Evolutionary conservation across 116 monocot genomes (phyloP).

Genomic region (Thalassia testudinum): DNA sequence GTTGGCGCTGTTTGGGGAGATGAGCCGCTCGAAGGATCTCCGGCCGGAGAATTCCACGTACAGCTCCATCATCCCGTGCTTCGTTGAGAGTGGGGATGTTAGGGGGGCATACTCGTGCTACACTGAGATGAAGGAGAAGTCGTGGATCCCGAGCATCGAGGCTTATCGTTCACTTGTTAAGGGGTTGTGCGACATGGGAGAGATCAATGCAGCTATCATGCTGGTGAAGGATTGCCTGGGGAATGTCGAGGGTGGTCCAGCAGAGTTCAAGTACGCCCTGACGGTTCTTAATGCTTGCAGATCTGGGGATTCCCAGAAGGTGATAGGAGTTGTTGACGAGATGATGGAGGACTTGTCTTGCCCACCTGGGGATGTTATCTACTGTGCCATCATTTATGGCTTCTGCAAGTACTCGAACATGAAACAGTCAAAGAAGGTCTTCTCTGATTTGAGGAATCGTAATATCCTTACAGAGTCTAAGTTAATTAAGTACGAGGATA

Average conservation of each 20-base stretch:
- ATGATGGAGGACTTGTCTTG: slow-evolving; percentile 61
- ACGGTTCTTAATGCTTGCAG: slow-evolving; percentile 49
- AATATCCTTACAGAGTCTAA: slow-evolving; percentile 42
- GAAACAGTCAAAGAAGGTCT: slow-evolving; percentile 60
- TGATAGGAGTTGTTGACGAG: slow-evolving; percentile 57
- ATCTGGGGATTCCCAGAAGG: slow-evolving; percentile 42
- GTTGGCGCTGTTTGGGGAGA: slow-evolving; percentile 46
- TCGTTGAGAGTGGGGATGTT: slow-evolving; percentile 43
- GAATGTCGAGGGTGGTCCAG: slow-evolving; percentile 58
- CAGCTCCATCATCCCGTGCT: slow-evolving; percentile 58
- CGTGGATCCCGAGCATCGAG: slow-evolving; percentile 35
- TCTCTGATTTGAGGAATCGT: slow-evolving; percentile 38
- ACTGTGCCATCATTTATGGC: slow-evolving; percentile 72
- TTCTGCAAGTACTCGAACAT: slow-evolving; percentile 68
- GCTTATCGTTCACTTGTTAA: slow-evolving; percentile 71
- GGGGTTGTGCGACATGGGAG: slow-evolving; percentile 50
- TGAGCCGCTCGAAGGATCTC: slow-evolving; percentile 24
- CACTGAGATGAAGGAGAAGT: slow-evolving; percentile 47
- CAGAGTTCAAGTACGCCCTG: slow-evolving; percentile 84
- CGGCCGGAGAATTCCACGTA: slow-evolving; percentile 51
- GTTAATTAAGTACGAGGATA: slow-evolving; percentile 54
- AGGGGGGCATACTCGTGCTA: slow-evolving; percentile 62
- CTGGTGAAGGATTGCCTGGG: slow-evolving; percentile 84
- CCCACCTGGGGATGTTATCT: slow-evolving; percentile 47
- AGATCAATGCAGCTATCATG: slow-evolving; percentile 56